phyloP scores from a whole-genome alignment of 208 protist species.

The Acanthamoeba sp. region DNA sequence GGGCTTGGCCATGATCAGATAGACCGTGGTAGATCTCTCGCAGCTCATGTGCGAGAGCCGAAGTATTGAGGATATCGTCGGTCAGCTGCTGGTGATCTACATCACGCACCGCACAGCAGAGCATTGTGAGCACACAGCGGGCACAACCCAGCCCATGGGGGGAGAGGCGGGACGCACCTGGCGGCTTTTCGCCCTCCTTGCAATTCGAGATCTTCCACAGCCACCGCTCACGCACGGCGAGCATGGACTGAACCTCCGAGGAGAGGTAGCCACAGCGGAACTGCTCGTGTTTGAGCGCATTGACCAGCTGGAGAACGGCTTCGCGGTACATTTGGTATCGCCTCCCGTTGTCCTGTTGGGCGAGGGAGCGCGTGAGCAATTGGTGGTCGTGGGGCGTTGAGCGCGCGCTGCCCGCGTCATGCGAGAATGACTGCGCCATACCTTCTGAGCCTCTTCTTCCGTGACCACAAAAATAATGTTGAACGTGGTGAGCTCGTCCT shows the following conservation, averaged over 20 bases:
- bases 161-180: not conserved
- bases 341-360: not conserved
- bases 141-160: not conserved
- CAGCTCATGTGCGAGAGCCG: conserved; percentile 4
- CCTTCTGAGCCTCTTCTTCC: not conserved
- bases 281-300: conserved; percentile 34
- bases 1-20: not conserved
- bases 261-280: conserved; percentile 23
- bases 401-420: no score
- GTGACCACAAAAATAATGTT: conserved; percentile 34
- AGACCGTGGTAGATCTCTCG: conserved; percentile 36
- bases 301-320: not conserved
- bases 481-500: not conserved
- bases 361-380: not conserved
- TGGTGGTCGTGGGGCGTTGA: no score
- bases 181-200: conserved; percentile 43
- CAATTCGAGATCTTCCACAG: not conserved
- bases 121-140: not conserved
- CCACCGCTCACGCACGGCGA: conserved; percentile 9
- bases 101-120: not conserved
- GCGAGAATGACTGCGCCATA: no score
- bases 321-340: not conserved
- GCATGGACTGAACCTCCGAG: conserved; percentile 5
- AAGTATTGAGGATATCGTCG: conserved; percentile 7
- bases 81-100: conserved; percentile 39